Base-by-base conservation (phyloP, 2,329 filamentous ascomycete genomes). In the Chalaropsis ovoidea region DNA sequence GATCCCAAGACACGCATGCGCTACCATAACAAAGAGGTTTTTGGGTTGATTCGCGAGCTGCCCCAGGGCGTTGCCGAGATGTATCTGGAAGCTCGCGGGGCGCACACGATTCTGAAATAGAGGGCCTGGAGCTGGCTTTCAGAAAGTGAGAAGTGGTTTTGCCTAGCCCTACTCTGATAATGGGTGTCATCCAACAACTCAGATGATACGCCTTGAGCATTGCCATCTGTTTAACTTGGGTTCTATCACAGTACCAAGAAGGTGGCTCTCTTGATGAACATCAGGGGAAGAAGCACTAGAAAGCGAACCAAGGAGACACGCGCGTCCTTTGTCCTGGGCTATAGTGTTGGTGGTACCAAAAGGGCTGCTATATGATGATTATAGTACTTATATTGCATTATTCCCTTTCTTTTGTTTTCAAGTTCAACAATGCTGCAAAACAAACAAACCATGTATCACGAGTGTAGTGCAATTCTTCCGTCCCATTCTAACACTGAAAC, bases 1-100 rank as follows among this genome's bases (percentile, higher is more conserved):
- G 94, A 99, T 74, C 95, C 94, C 2, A 99, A 99, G 82, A 95
- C 92, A 47, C 83, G 93, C 69, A 76, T 99, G 75, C 82, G 93
- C 68, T 99, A 99, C 76, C 89, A 96, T 75, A 87, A 99, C 75
- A 88, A 84, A 75, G 94, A 99, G 78, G 84, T 97, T 5, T 99
- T 96, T 78, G 84, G 82, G 2, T 83, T 91, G 49, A 87, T 99
- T 67, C 85, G 91, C 72, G 84, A 82, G 1, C 76, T 99, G 71
- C 87, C 88, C 4, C 92, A 94, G 74, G 87, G 89, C 24, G 86
- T 87, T 15, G 87, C 89, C 0, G 94, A 99, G 77, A 86, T 88
- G 71, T 96, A 94, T 74, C 79, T 99, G 63, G 93, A 94, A 71
- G 87, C 90, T 43, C 83, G 94, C 73, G 92, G 90, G 41, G 94